Conservation (phyloP, 2,329 filamentous ascomycete species). For the Hypomyces rosellus region DNA sequence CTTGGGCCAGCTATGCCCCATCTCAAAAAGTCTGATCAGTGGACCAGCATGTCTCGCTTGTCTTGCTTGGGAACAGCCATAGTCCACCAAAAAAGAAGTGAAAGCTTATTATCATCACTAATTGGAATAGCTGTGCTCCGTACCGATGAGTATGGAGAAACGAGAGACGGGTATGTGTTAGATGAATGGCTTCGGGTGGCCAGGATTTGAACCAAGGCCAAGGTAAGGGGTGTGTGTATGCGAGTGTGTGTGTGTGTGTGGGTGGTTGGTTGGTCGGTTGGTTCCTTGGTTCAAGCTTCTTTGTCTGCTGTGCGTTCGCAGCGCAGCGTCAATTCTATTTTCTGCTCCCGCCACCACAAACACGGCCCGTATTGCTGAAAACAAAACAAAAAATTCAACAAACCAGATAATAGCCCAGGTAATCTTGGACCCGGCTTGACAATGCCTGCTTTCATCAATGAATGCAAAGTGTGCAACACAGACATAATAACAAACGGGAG, state of each 20-base stretch:
- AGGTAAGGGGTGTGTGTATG: too few species aligned
- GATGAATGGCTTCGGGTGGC: too few species aligned
- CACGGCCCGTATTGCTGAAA: background rate
- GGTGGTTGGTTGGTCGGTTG: too few species aligned
- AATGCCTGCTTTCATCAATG: background rate
- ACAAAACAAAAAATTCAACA: background rate
- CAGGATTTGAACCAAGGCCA: too few species aligned
- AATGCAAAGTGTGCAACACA: background rate
- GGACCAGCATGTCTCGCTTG: slow-evolving; percentile 9
- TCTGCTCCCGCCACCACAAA: background rate
- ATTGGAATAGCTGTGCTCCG: too few species aligned
- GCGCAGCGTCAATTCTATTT: background rate
- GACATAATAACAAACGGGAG: background rate
- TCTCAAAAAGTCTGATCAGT: slow-evolving; percentile 1
- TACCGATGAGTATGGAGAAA: too few species aligned
- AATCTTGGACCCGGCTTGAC: background rate
- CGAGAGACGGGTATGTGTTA: too few species aligned
- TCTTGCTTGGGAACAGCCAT: slow-evolving; percentile 1
- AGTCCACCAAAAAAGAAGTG: background rate
- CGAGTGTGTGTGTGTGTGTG: too few species aligned
- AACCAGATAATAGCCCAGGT: too few species aligned
- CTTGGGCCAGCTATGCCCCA: background rate
- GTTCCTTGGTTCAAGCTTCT: slow-evolving; percentile 1
- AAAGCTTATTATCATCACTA: too few species aligned
- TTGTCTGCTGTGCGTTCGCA: slow-evolving; percentile 8